A percentile compares a stretch with the other conserved stretches of the same genome.
These are phyloP conservation scores for Thraustochytrium striatum DNA, from an alignment of 352 stramenopile genomes.

Conservation along the genomic window DNA sequence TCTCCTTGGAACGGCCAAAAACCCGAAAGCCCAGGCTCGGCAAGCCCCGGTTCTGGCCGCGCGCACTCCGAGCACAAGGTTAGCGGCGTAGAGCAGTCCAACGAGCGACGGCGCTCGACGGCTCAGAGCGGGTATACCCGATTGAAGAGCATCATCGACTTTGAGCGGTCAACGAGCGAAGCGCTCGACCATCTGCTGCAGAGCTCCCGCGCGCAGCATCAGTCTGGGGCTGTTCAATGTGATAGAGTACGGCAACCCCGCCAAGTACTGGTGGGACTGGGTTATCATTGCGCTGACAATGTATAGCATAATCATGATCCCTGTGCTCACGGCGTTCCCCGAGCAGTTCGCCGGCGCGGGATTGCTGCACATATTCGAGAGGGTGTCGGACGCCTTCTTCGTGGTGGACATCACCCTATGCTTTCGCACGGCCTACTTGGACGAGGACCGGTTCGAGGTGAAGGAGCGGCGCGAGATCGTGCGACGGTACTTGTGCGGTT, in stretches of 20 bases:
- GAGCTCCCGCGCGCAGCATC: neutral
- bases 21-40: too few species aligned
- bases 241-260: constrained; percentile 34
- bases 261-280: constrained; percentile 40
- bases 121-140: neutral
- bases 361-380: neutral
- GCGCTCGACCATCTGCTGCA: neutral
- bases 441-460: constrained; percentile 33
- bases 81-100: neutral
- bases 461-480: neutral
- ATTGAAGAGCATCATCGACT: neutral
- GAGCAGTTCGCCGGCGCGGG: neutral
- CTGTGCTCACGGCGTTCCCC: constrained; percentile 17
- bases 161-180: neutral
- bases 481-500: neutral
- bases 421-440: constrained; percentile 21
- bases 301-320: constrained; percentile 41
- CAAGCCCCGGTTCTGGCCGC: neutral
- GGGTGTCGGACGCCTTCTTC: constrained; percentile 1
- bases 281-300: constrained; percentile 32
- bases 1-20: neutral
- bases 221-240: neutral
- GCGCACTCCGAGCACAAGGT: neutral
- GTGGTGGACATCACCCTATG: neutral
- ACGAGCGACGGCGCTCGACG: neutral